phyloP scores from a whole-genome alignment of 1,139 yeast genomes.

The Debaryomyces nepalensis region DNA sequence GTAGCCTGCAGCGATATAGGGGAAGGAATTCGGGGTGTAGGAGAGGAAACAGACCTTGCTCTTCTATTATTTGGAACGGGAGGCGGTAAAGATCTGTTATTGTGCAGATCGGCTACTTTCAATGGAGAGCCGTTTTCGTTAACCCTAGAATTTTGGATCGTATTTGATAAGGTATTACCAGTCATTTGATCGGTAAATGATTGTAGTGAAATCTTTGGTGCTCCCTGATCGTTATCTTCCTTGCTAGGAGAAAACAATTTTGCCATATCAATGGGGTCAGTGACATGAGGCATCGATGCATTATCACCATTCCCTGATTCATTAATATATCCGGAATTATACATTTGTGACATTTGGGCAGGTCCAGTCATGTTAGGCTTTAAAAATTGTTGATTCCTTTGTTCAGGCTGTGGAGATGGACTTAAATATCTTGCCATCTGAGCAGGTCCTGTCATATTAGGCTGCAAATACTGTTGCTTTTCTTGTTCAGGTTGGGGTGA shows the following conservation, averaged over 20 bases:
- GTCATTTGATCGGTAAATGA: constrained; percentile 53
- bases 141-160: constrained; percentile 36
- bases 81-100: constrained; percentile 40
- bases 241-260: constrained; percentile 31
- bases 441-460: constrained; percentile 65
- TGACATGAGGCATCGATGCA: constrained; percentile 39
- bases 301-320: constrained; percentile 8
- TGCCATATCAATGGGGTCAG: constrained; percentile 48
- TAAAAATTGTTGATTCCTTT: constrained; percentile 22
- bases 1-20: constrained; percentile 15
- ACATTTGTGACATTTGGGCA: constrained; percentile 44
- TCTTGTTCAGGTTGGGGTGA: constrained; percentile 25
- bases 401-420: constrained; percentile 6
- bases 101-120: constrained; percentile 30
- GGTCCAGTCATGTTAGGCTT: constrained; percentile 65
- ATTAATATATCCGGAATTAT: constrained; percentile 11
- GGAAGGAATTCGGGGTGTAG: constrained; percentile 38
- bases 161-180: constrained; percentile 45
- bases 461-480: constrained; percentile 33
- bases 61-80: constrained; percentile 44
- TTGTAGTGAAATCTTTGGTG: constrained; percentile 42
- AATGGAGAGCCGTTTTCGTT: constrained; percentile 26
- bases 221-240: constrained; percentile 10
- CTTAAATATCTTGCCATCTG: constrained; percentile 33
- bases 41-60: constrained; percentile 48